Evolutionary conservation across 371 early-diverging fungal genomes (phyloP).

Genomic region (Circinella minor): DNA sequence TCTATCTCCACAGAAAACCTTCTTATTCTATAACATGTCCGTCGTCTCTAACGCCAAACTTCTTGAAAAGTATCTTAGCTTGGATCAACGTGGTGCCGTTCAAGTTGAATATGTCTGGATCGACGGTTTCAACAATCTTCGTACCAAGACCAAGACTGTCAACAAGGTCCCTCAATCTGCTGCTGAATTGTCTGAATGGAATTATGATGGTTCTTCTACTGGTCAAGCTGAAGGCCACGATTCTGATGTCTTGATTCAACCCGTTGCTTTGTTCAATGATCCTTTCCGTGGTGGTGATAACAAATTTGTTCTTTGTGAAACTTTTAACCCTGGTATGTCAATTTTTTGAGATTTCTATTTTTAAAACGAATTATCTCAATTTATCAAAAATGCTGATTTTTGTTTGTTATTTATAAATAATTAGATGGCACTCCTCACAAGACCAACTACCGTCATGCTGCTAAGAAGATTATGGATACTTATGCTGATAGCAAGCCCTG

Average conservation of each 20-base stretch:
- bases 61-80: slow-evolving; percentile 44
- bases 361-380: no score
- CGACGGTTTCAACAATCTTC: slow-evolving; percentile 41
- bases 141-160: slow-evolving; percentile 52
- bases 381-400: no score
- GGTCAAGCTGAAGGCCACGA: slow-evolving; percentile 41
- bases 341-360: neutral
- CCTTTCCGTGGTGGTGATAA: slow-evolving; percentile 59
- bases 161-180: slow-evolving; percentile 34
- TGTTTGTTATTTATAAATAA: no score
- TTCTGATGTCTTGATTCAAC: slow-evolving; percentile 46
- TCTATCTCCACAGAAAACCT: neutral
- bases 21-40: slow-evolving; percentile 18
- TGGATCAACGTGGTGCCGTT: slow-evolving; percentile 45
- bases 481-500: slow-evolving; percentile 53
- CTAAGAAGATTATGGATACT: slow-evolving; percentile 29
- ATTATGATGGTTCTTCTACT: slow-evolving; percentile 59
- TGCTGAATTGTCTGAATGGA: slow-evolving; percentile 56
- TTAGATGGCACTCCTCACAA: slow-evolving; percentile 52
- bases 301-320: slow-evolving; percentile 56
- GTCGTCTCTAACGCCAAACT: slow-evolving; percentile 35
- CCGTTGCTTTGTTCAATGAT: slow-evolving; percentile 56
- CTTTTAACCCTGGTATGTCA: slow-evolving; percentile 28
- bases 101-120: slow-evolving; percentile 60
- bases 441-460: slow-evolving; percentile 51